phyloP scores from a whole-genome alignment of 768 basidiomycete genomes.

The Tulasnella sp. region DNA sequence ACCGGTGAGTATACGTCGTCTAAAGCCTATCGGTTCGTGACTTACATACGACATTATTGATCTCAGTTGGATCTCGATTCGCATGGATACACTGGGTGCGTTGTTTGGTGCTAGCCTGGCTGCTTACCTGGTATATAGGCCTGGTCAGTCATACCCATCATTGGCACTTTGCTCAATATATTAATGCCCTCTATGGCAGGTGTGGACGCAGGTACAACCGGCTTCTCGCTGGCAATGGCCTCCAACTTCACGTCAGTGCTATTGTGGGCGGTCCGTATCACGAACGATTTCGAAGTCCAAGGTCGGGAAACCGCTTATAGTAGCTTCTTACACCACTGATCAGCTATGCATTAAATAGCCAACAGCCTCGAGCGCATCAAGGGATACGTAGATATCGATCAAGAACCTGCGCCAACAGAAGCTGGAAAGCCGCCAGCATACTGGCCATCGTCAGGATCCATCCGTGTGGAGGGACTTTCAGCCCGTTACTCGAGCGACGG shows the following conservation, averaged over 20 bases:
- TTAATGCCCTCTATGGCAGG: conserved; percentile 17
- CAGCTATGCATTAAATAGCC: background rate
- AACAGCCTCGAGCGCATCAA: conserved; percentile 41
- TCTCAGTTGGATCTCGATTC: conserved; percentile 37
- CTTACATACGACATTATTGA: background rate
- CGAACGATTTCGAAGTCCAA: conserved; percentile 38
- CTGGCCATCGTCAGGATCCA: conserved; percentile 49
- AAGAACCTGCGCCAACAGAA: conserved; percentile 36
- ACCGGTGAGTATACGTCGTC: conserved; percentile 27
- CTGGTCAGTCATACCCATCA: background rate
- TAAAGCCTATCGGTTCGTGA: background rate
- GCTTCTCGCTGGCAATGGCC: conserved; percentile 36
- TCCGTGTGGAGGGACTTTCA: conserved; percentile 41
- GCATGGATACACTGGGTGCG: conserved; percentile 50
- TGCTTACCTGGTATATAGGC: conserved; percentile 46
- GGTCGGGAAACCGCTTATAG: conserved; percentile 25
- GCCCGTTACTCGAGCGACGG: conserved; percentile 44
- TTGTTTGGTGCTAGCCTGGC: conserved; percentile 46
- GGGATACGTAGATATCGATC: conserved; percentile 45
- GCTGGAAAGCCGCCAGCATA: conserved; percentile 47
- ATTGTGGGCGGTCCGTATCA: conserved; percentile 33
- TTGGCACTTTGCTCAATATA: too few relatives aligned
- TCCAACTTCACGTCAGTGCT: conserved; percentile 49
- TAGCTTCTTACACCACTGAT: background rate
- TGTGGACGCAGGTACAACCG: conserved; percentile 35